phyloP scores from a whole-genome alignment of 2,329 filamentous ascomycete species.

The Aspergillus sclerotialis region DNA sequence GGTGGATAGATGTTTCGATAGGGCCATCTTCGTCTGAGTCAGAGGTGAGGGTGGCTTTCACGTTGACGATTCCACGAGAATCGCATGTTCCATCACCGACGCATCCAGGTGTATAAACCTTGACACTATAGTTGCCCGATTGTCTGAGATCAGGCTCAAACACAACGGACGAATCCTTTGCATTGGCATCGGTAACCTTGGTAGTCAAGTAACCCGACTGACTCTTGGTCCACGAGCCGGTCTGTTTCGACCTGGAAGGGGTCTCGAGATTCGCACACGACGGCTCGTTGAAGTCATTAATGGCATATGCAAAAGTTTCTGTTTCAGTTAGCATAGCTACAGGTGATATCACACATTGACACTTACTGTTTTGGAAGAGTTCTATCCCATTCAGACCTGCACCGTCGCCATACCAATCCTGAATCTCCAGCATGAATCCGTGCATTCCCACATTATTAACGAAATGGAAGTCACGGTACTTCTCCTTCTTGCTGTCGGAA shows the following conservation, averaged over 20 bases:
- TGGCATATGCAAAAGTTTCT: conserved; percentile 77
- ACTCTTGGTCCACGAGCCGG: conserved; percentile 70
- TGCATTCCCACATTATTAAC: conserved; percentile 85
- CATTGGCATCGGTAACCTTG: conserved; percentile 51
- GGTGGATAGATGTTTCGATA: conserved; percentile 61
- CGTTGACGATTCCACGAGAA: conserved; percentile 70
- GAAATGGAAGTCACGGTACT: conserved; percentile 85
- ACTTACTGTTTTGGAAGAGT: conserved; percentile 66
- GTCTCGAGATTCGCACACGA: conserved; percentile 61
- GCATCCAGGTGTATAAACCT: conserved; percentile 89
- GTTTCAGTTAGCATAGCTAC: conserved; percentile 8
- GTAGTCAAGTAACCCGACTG: conserved; percentile 71
- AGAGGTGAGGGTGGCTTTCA: conserved; percentile 64
- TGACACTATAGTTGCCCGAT: conserved; percentile 85
- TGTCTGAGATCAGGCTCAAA: conserved; percentile 71
- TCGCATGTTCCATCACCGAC: conserved; percentile 68
- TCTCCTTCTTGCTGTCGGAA: conserved; percentile 57
- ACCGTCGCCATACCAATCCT: conserved; percentile 77
- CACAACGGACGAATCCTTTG: conserved; percentile 60
- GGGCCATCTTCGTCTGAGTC: conserved; percentile 38
- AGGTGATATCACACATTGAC: background rate
- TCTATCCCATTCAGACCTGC: conserved; percentile 82
- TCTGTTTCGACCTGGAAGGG: conserved; percentile 59
- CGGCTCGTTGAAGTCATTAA: conserved; percentile 84
- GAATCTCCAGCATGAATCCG: conserved; percentile 75